phyloP scores from a whole-genome alignment of 345 rosid genomes.

The Populus davidiana region DNA sequence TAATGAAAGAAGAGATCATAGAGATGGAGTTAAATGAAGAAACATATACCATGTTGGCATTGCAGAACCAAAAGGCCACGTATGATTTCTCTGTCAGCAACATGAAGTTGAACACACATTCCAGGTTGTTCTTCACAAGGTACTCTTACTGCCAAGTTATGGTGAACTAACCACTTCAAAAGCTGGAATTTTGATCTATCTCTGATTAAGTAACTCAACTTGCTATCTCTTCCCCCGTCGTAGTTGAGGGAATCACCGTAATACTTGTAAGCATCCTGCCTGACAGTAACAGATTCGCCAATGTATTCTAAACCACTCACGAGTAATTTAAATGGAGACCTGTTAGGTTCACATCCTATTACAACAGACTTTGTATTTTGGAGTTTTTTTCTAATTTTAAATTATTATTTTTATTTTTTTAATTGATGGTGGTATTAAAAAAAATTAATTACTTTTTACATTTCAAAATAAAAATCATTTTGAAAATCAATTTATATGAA shows the following conservation, averaged over 20 bases:
- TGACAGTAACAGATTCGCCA: constrained; percentile 46
- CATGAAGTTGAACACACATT: background rate
- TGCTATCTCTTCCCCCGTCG: constrained; percentile 28
- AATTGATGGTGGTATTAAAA: too few relatives aligned
- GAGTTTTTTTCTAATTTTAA: too few relatives aligned
- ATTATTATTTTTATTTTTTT: too few relatives aligned
- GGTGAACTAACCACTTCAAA: background rate
- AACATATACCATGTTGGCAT: background rate
- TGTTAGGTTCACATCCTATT: constrained; percentile 63
- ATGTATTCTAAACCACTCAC: constrained; percentile 55
- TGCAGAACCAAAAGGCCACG: too few relatives aligned
- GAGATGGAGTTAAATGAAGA: background rate
- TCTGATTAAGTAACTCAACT: background rate
- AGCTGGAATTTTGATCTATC: background rate
- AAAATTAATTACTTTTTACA: too few relatives aligned
- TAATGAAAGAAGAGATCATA: background rate
- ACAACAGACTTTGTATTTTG: constrained; percentile 36
- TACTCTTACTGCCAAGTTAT: background rate
- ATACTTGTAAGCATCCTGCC: constrained; percentile 54
- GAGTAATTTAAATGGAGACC: constrained; percentile 49
- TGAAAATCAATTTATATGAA: too few relatives aligned
- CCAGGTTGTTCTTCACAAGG: background rate
- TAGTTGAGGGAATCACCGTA: constrained; percentile 58
- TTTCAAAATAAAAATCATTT: too few relatives aligned
- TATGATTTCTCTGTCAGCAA: background rate